Evolutionary conservation across 192 early-diverging fungal genomes (phyloP).

Genomic region (Radiomyces spectabilis): DNA sequence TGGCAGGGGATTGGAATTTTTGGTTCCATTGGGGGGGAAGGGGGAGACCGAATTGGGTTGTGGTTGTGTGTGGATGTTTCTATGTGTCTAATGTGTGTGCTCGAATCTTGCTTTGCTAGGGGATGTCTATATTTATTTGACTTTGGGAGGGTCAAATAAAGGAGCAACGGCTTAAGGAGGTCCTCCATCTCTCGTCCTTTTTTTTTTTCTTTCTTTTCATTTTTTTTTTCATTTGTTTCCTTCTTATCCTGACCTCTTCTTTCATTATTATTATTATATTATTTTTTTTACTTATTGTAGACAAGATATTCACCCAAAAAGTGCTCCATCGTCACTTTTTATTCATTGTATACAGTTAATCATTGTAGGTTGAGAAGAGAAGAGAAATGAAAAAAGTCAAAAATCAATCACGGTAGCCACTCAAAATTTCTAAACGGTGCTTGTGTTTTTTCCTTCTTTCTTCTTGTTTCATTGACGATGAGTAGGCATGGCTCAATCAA

Average conservation of each 20-base stretch:
- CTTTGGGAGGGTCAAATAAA: too few relatives aligned
- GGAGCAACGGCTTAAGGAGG: too few relatives aligned
- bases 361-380: neutral
- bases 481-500: neutral
- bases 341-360: neutral
- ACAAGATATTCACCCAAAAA: neutral
- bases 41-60: too few relatives aligned
- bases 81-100: too few relatives aligned
- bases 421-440: neutral
- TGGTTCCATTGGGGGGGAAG: too few relatives aligned
- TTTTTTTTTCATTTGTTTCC: neutral
- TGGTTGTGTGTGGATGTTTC: too few relatives aligned
- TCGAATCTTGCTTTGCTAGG: too few relatives aligned
- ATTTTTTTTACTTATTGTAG: neutral
- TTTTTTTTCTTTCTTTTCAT: neutral
- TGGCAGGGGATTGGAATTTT: too few relatives aligned
- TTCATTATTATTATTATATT: neutral
- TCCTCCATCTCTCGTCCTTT: slow-evolving; percentile 2
- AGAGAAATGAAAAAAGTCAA: neutral
- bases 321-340: neutral
- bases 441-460: neutral
- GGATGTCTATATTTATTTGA: too few relatives aligned
- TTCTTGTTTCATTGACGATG: neutral
- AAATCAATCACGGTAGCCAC: neutral
- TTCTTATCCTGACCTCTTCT: neutral